A percentile compares a stretch with the other conserved stretches of the same genome.
These are phyloP conservation scores for Nicotiana knightiana DNA, from an alignment of 257 asterid genomes.

Conservation along the genomic window DNA sequence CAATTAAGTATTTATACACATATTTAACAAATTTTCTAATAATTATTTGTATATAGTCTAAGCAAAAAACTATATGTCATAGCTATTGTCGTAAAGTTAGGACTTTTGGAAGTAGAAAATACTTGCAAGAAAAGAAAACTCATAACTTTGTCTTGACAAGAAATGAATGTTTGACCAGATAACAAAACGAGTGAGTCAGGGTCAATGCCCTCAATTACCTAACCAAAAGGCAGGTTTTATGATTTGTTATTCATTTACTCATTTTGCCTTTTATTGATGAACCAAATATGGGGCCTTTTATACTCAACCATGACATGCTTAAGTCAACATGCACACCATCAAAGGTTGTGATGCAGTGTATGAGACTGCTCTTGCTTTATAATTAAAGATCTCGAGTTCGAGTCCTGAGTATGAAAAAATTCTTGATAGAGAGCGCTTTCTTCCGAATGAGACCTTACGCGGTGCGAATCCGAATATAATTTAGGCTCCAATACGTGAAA, in stretches of 20 bases:
- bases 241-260: background rate
- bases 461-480: too few relatives aligned
- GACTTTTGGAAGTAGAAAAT: background rate
- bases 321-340: background rate
- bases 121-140: background rate
- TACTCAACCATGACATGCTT: background rate
- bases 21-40: too few relatives aligned
- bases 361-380: too few relatives aligned
- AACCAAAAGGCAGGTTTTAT: background rate
- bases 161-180: background rate
- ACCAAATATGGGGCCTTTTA: background rate
- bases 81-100: background rate
- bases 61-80: too few relatives aligned
- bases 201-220: background rate
- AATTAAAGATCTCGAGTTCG: too few relatives aligned
- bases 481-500: too few relatives aligned
- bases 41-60: too few relatives aligned
- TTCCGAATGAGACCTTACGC: too few relatives aligned
- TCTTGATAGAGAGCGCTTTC: rapidly evolving
- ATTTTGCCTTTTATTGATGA: background rate
- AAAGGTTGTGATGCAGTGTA: too few relatives aligned
- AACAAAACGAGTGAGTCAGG: background rate
- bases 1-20: too few relatives aligned
- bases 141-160: background rate
- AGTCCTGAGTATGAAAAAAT: too few relatives aligned